Conservation (phyloP, 495 filamentous ascomycete genomes). For the Xylaria curta region DNA sequence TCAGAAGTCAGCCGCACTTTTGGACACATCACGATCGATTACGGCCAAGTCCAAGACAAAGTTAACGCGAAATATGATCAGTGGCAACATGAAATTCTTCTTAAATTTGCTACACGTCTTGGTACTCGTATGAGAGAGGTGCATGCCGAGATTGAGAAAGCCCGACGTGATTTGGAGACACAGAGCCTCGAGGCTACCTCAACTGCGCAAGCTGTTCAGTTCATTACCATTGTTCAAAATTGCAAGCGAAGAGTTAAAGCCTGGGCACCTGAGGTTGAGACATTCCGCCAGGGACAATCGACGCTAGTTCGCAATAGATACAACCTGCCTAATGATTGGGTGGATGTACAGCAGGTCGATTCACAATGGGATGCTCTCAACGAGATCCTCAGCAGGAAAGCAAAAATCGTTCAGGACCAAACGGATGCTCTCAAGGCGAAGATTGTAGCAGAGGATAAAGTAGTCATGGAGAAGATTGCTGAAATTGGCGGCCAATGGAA, state of each 20-base stretch:
- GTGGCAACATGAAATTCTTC: conserved; percentile 96
- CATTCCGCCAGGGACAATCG: conserved; percentile 93
- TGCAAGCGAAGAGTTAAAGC: conserved; percentile 90
- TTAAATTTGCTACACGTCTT: conserved; percentile 87
- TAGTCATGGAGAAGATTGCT: conserved; percentile 83
- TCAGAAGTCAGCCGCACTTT: conserved; percentile 90
- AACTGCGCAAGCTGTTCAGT: conserved; percentile 94
- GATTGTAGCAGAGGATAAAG: conserved; percentile 90
- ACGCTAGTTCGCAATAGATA: conserved; percentile 88
- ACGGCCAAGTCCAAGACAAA: conserved; percentile 96
- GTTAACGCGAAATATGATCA: conserved; percentile 99
- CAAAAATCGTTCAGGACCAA: conserved; percentile 93
- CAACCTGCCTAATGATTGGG: conserved; percentile 91
- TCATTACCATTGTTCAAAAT: conserved; percentile 96
- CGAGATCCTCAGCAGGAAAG: conserved; percentile 85
- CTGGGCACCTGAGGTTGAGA: conserved; percentile 94
- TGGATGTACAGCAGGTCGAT: conserved; percentile 91
- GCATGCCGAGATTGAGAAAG: conserved; percentile 85
- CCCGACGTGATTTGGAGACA: conserved; percentile 84
- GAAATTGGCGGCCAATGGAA: conserved; percentile 88
- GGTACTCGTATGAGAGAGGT: conserved; percentile 91
- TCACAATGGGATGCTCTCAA: conserved; percentile 90
- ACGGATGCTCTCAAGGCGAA: conserved; percentile 95
- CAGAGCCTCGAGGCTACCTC: conserved; percentile 91
- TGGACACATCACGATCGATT: conserved; percentile 92